phyloP scores from a whole-genome alignment of 2,329 filamentous ascomycete species.

The Clathrospora elynae region DNA sequence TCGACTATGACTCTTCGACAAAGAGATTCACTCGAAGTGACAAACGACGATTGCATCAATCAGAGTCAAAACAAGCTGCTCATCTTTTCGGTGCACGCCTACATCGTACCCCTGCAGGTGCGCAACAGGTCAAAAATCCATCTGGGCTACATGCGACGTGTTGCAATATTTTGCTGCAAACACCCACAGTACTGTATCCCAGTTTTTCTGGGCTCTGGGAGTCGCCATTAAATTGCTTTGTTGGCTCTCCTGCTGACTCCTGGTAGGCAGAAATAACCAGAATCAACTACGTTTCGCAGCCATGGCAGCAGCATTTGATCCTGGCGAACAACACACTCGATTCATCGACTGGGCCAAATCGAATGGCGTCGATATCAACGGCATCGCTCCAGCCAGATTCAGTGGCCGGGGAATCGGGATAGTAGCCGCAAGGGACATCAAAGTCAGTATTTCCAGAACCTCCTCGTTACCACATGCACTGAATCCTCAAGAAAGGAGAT shows the following conservation, averaged over 20 bases:
- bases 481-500: conserved; percentile 59
- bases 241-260: no score
- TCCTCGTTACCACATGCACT: conserved; percentile 10
- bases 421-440: conserved; percentile 68
- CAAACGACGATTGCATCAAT: no score
- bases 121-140: no score
- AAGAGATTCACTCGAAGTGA: no score
- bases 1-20: no score
- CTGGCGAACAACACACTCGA: conserved; percentile 52
- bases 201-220: no score
- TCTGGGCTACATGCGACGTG: neutral
- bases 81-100: no score
- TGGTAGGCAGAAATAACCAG: neutral
- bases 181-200: no score
- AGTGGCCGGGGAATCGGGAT: conserved; percentile 79
- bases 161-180: neutral
- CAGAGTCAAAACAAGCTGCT: no score
- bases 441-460: conserved; percentile 55
- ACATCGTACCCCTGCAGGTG: no score
- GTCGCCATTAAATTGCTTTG: no score
- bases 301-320: conserved; percentile 42
- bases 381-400: conserved; percentile 69
- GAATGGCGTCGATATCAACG: conserved; percentile 69
- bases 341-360: conserved; percentile 71
- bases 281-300: neutral